Base-by-base conservation (phyloP, 495 filamentous ascomycete species). In the Neurospora sp. region DNA sequence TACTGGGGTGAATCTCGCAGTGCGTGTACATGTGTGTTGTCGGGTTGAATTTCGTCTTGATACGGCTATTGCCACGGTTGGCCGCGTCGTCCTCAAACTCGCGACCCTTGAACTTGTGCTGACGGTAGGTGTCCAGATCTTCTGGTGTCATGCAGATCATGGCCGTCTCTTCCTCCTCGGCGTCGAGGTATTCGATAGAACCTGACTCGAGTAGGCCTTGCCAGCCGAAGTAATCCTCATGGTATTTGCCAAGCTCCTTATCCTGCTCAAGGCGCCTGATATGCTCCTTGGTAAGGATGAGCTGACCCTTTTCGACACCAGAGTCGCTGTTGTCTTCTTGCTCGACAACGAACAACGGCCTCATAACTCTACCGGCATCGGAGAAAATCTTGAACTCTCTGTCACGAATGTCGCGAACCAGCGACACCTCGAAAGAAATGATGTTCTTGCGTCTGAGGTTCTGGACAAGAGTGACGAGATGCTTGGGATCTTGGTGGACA, bases 111-210 rank as follows among this genome's bases (percentile, higher is more conserved):
- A 76, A 35, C 76, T 85, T 85, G 68, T 77, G 71, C 9, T 88
- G 83, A 14, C 91, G 89, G 40, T 90, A 84, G 22, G 83, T 81
- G 72, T 92, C 92, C 40, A 99, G 85, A 78, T 99, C 96, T 75
- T 98, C 94, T 0, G 96, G 96, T 0, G 94, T 94, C 96, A 99
- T 98, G 78, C 94, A 91, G 76, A 99, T 99, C 96, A 98, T 99
- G 68, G 94, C 90, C 0, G 93, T 94, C 81, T 99, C 96, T 75
- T 99, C 96, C 81, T 99, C 96, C 78, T 99, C 96, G 0, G 96
- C 96, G 80, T 99, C 96, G 4, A 99, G 89, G 76, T 95, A 97
- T 77, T 99, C 96, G 37, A 99, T 91, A 2, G 91, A 91, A 75
- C 96, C 96, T 9, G 86, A 87, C 59, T 89, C 86, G 22, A 97